Evolutionary conservation across 225 moss, liverwort and hornwort species (phyloP).

Genomic region (Marchantia paleacea): DNA sequence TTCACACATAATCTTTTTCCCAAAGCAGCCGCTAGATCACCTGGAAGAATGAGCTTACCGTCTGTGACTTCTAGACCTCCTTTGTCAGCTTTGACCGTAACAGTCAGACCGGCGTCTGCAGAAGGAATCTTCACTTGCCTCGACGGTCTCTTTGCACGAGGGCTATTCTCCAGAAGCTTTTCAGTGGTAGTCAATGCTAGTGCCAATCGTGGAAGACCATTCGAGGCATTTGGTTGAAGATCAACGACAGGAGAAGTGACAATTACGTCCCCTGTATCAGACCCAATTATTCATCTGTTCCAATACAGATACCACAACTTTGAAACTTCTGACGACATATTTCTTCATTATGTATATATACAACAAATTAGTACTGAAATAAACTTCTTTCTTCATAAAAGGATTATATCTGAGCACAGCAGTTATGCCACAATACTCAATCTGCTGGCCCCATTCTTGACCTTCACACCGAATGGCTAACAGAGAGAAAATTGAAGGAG

Average conservation of each 20-base stretch:
- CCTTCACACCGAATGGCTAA: too few relatives aligned
- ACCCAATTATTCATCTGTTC: constrained; percentile 52
- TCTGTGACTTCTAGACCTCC: constrained; percentile 69
- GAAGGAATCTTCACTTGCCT: constrained; percentile 46
- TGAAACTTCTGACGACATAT: constrained; percentile 26
- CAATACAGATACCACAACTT: constrained; percentile 39
- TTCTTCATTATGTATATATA: not conserved
- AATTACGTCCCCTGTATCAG: constrained; percentile 72
- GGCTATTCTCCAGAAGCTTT: constrained; percentile 51
- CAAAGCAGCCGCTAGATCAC: constrained; percentile 67
- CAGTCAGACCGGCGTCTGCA: constrained; percentile 47
- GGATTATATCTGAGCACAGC: too few relatives aligned
- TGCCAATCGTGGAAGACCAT: constrained; percentile 64
- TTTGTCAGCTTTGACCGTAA: constrained; percentile 52
- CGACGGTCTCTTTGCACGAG: constrained; percentile 33
- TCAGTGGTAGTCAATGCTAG: constrained; percentile 65
- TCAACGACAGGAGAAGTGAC: constrained; percentile 75
- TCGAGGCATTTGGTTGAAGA: constrained; percentile 64
- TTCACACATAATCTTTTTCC: constrained; percentile 66
- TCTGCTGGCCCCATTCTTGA: too few relatives aligned
- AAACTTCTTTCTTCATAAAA: too few relatives aligned
- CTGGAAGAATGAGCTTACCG: constrained; percentile 67
- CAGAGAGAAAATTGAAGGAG: too few relatives aligned
- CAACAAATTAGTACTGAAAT: too few relatives aligned
- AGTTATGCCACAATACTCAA: too few relatives aligned